Evolutionary conservation across 75 land plant genomes (phyloP), one percentile per base, ranked within the genome.

Genomic region (Sequoiadendron giganteum): DNA sequence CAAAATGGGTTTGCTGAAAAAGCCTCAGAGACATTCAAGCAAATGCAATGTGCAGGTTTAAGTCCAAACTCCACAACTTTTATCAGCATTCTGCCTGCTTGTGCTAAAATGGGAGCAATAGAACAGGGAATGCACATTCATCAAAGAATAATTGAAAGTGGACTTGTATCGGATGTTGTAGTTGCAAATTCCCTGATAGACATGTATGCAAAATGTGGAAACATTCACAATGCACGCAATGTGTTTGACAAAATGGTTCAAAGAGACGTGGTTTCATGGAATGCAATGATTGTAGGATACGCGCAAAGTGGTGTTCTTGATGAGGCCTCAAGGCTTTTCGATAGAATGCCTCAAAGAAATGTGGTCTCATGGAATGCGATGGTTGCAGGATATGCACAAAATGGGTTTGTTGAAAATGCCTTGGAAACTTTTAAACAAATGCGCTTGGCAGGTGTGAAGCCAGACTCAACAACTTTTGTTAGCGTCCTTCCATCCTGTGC

Each of bases 401-500:
- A 84, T 49, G 85, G 85, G 58, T 8, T n/a, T 32, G 18, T 54
- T 28, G 39, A 32, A 47, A 58, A 84, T 38, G 85, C 85, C n/a
- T 34, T 30, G 52, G 39, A 84, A 52, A 30, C 28, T 16, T 84
- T 84, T 54, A 42, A 80, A 19, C 83, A 80, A 30, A 80, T 80
- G 83, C 18, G 1, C 1, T 38, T 21, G 42, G 83, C 83, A 39
- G 45, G 83, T 39, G 42, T 80, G 5, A 42, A 11, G 83, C 83
- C 83, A 40, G 13, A 39, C 83, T 19, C 7, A 16, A 9, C 47
- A 40, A 80, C 83, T 18, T 80, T 80, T 38, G 45, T 5, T 32
- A 39, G 43, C 47, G 21, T 80, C 19, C 86, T 88, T 18, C 85
- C 85, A 84, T 68, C 87, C 21, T 88, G 86, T 56, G 87, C 56